Conservation (phyloP, 177 flowering plant genomes). For the Telopea speciosissima region DNA sequence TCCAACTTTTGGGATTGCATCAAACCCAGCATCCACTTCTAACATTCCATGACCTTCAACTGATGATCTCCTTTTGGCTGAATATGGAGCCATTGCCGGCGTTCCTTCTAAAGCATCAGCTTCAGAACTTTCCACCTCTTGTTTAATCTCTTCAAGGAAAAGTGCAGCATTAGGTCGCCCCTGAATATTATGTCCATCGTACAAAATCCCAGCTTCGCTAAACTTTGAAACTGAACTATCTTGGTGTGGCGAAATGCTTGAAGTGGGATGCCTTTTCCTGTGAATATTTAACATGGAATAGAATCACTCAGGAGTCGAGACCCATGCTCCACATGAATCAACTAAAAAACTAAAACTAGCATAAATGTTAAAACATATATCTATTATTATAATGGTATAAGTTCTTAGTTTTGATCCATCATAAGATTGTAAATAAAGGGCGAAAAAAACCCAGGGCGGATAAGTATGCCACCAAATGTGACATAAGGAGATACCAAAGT, state of each 20-base stretch:
- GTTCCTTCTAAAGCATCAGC: conserved; percentile 34
- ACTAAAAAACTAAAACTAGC: neutral
- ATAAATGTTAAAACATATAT: neutral
- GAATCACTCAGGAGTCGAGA: too few species aligned
- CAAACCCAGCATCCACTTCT: conserved; percentile 33
- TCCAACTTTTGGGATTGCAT: conserved; percentile 29
- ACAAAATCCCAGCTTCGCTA: conserved; percentile 37
- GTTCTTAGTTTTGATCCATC: neutral
- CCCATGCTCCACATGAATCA: neutral
- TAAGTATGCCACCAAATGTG: neutral
- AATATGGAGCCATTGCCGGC: conserved; percentile 25
- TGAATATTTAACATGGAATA: conserved; percentile 2
- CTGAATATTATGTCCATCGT: conserved; percentile 43
- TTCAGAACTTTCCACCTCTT: conserved; percentile 57
- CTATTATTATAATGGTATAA: too few species aligned
- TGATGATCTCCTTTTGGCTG: conserved; percentile 42
- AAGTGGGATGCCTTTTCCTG: conserved; percentile 61
- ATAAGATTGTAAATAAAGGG: neutral
- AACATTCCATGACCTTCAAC: conserved; percentile 29
- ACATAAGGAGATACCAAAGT: neutral
- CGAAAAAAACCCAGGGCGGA: neutral
- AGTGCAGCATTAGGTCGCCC: conserved; percentile 79
- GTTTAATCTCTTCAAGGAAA: conserved; percentile 78
- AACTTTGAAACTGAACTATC: conserved; percentile 42
- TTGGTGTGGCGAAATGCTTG: conserved; percentile 43